Conservation (phyloP, 2,329 filamentous ascomycete genomes). For the Ramularia endophylla region DNA sequence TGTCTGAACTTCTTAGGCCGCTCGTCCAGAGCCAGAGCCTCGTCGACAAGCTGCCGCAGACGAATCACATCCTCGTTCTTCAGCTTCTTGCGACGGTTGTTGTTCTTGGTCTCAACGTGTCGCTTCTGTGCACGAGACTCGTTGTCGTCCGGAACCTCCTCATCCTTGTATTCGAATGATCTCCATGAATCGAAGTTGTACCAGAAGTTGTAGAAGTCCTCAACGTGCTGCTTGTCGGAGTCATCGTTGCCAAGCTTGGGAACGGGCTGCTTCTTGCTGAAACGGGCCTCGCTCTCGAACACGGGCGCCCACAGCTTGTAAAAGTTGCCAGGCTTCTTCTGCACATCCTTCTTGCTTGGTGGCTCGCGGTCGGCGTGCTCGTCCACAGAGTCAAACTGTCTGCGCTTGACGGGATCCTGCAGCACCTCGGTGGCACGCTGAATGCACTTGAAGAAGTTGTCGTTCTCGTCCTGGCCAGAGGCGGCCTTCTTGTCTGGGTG, state of each 20-base stretch:
- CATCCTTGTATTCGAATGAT: slow-evolving; percentile 1
- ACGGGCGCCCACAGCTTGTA: slow-evolving; percentile 91
- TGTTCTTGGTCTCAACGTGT: slow-evolving; percentile 97
- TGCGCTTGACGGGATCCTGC: slow-evolving; percentile 82
- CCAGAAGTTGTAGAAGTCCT: slow-evolving; percentile 99
- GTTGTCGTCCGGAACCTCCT: slow-evolving; percentile 32
- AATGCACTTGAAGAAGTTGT: slow-evolving; percentile 99
- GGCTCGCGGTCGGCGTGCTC: slow-evolving; percentile 89
- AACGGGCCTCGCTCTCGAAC: slow-evolving; percentile 87
- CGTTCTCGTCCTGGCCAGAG: slow-evolving; percentile 77
- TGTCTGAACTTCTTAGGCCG: slow-evolving; percentile 97
- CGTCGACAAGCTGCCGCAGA: slow-evolving; percentile 83
- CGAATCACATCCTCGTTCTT: slow-evolving; percentile 97
- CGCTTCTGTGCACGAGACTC: slow-evolving; percentile 99
- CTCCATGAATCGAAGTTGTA: slow-evolving; percentile 98
- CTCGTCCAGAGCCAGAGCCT: slow-evolving; percentile 76
- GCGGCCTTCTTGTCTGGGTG: slow-evolving; percentile 99
- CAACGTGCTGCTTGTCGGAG: slow-evolving; percentile 80
- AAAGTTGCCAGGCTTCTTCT: slow-evolving; percentile 69
- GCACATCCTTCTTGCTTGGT: slow-evolving; percentile 81
- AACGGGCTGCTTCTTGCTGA: slow-evolving; percentile 86
- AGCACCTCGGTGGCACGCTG: slow-evolving; percentile 96
- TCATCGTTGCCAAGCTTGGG: slow-evolving; percentile 80
- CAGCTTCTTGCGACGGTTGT: slow-evolving; percentile 96
- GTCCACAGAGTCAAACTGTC: slow-evolving; percentile 95